Evolutionary conservation across 768 basidiomycete genomes (phyloP).

Genomic region (Gelatoporia subvermispora): DNA sequence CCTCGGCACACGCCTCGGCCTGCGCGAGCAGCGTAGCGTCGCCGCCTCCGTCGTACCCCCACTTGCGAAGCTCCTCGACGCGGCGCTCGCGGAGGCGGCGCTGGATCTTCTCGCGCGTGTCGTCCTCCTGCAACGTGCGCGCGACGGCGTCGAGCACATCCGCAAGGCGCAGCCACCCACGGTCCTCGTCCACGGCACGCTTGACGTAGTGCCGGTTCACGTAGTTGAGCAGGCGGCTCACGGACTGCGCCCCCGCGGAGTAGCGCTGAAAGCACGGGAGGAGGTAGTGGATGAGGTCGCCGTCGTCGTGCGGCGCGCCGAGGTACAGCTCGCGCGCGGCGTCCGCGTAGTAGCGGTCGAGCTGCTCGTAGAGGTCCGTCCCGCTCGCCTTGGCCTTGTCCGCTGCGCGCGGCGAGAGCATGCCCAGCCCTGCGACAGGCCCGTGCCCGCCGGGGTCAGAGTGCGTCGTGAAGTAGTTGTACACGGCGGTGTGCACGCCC

Average conservation of each 20-base stretch:
- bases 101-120: conserved; percentile 57
- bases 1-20: conserved; percentile 71
- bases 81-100: conserved; percentile 54
- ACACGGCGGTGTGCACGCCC: conserved; percentile 77
- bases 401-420: conserved; percentile 8
- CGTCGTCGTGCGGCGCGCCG: conserved; percentile 62
- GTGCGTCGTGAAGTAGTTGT: conserved; percentile 60
- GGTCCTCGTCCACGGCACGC: conserved; percentile 73
- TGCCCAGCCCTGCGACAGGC: conserved; percentile 6
- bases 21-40: conserved; percentile 41
- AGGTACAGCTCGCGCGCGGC: conserved; percentile 57
- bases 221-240: conserved; percentile 72
- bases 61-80: conserved; percentile 60
- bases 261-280: conserved; percentile 69
- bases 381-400: conserved; percentile 41
- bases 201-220: conserved; percentile 69
- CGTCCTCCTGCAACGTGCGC: conserved; percentile 43
- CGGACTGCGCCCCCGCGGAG: conserved; percentile 59
- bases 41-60: conserved; percentile 59
- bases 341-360: conserved; percentile 67
- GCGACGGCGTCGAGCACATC: conserved; percentile 62
- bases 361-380: conserved; percentile 66
- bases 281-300: conserved; percentile 63
- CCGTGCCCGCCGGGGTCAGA: conserved; percentile 34
- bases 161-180: conserved; percentile 66